Conservation (phyloP, 345 rosid species). For the Lepidium aucheri region DNA sequence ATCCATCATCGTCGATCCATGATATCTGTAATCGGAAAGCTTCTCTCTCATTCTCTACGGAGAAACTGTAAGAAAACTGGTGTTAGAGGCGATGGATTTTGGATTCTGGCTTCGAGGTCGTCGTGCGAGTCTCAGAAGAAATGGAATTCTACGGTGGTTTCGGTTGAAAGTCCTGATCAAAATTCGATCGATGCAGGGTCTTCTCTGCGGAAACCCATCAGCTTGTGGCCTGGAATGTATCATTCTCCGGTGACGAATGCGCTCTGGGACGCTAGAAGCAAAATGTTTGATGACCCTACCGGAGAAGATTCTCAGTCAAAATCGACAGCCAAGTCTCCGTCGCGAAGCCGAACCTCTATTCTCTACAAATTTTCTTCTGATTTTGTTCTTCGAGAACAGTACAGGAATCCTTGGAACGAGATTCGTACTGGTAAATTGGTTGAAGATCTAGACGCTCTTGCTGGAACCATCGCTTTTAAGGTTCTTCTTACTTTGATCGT, state of each 20-base stretch:
- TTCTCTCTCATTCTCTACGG: slow-evolving; percentile 10
- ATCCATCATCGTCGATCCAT: slow-evolving; percentile 12
- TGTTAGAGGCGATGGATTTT: not conserved
- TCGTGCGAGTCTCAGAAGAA: slow-evolving; percentile 9
- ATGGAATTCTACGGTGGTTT: not conserved
- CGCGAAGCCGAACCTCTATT: slow-evolving; percentile 65
- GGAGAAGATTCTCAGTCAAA: slow-evolving; percentile 26
- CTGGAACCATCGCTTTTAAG: slow-evolving; percentile 80
- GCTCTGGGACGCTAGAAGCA: slow-evolving; percentile 83
- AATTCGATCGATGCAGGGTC: slow-evolving; percentile 72
- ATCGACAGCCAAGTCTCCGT: slow-evolving; percentile 43
- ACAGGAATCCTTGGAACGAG: slow-evolving; percentile 84
- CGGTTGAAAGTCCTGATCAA: not conserved
- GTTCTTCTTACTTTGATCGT: slow-evolving; percentile 21
- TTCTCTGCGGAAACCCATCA: slow-evolving; percentile 66
- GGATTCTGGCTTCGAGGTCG: slow-evolving; percentile 5
- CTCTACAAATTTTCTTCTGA: slow-evolving; percentile 68
- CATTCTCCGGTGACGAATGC: slow-evolving; percentile 91
- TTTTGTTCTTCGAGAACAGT: slow-evolving; percentile 69
- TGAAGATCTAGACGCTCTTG: slow-evolving; percentile 96
- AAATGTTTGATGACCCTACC: slow-evolving; percentile 38
- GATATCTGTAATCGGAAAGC: slow-evolving; percentile 12
- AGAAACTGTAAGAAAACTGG: slow-evolving; percentile 7
- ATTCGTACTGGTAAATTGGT: slow-evolving; percentile 73
- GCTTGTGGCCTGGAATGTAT: slow-evolving; percentile 97